Base-by-base conservation (phyloP, 305 asterid genomes). In the Rubia balearica region DNA sequence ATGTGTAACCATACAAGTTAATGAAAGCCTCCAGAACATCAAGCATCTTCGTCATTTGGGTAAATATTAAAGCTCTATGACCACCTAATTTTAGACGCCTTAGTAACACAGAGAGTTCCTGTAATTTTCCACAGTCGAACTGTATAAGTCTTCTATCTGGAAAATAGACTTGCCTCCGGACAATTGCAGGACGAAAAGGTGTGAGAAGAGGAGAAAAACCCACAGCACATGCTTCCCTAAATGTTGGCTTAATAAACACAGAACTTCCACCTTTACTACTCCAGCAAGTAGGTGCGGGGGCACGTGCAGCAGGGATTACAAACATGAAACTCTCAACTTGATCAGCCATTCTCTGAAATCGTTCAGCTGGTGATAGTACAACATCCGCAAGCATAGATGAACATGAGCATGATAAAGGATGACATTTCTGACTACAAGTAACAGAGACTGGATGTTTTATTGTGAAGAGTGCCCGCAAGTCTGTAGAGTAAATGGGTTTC, bases 31-130 rank as follows among this genome's bases (percentile, higher is more conserved):
- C 99, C 88, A 95, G 84, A 81, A 92, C 74, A 84, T 95, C 99
- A 67, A 95, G 99, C 99, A 95, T 95, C 87, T 95, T 95, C 72
- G 99, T 95, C 99, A 95, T 95, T 74, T 95, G 99, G 81, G 99
- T 95, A 81, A 95, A 95, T 71, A 95, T 95, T 68, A 95, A 87
- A 46, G 98, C 99, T 73, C 99, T 84, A 71, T 92, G 99, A 75
- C 99, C 98, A 87, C 83, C 98, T 48, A 92, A 85, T 75, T 90
- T 95, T 76, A 92, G 86, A 51, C 94, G 86, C 79, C 99, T 85
- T 72, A 95, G 97, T 71, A 95, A 81, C 75, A 85, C 81, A 48
- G 99, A 89, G 81, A 92, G 98, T 84, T 92, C 92, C 80, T 95
- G 99, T 77, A 95, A 86, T 86, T 95, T 95, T 71, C 99, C 99